These are phyloP conservation scores for Daldinia concentrica DNA, from an alignment of 495 filamentous ascomycete species.

Conservation along the genomic window DNA sequence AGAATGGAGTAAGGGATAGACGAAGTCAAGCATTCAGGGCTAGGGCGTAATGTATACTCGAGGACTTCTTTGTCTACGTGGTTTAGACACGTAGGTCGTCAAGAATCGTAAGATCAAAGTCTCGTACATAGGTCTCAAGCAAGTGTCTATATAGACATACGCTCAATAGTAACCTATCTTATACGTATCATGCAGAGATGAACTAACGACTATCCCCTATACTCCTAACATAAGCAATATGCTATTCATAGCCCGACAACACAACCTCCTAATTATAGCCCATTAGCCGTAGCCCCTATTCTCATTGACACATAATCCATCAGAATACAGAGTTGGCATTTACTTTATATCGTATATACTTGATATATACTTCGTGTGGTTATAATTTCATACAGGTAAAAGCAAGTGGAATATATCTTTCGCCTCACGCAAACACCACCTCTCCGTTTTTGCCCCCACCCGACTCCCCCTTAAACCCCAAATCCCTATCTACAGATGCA, in stretches of 20 bases:
- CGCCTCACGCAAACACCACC: constrained; percentile 16
- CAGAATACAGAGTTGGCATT: neutral
- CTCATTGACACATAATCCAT: neutral
- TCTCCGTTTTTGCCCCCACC: constrained; percentile 11
- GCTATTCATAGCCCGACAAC: too few relatives aligned
- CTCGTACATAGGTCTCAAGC: neutral
- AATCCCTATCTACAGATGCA: constrained; percentile 37
- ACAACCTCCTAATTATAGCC: neutral
- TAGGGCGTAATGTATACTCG: neutral
- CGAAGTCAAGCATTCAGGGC: neutral
- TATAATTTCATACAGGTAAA: constrained; percentile 19
- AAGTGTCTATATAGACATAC: neutral
- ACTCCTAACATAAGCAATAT: neutral
- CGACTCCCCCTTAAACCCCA: constrained; percentile 18
- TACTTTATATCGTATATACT: neutral
- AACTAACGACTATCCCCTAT: neutral
- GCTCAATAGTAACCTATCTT: neutral
- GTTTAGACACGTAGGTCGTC: neutral
- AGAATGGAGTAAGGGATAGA: neutral
- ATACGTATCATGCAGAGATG: neutral
- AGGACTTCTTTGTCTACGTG: neutral
- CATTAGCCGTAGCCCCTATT: neutral
- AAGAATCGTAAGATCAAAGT: neutral
- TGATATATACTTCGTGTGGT: constrained; percentile 22
- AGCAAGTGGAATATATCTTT: constrained; percentile 17